Percentiles rank a stretch among this genome's conserved stretches.
phyloP scores from a whole-genome alignment of 2,329 filamentous ascomycete species.

The Blastomyces emzantsi region DNA sequence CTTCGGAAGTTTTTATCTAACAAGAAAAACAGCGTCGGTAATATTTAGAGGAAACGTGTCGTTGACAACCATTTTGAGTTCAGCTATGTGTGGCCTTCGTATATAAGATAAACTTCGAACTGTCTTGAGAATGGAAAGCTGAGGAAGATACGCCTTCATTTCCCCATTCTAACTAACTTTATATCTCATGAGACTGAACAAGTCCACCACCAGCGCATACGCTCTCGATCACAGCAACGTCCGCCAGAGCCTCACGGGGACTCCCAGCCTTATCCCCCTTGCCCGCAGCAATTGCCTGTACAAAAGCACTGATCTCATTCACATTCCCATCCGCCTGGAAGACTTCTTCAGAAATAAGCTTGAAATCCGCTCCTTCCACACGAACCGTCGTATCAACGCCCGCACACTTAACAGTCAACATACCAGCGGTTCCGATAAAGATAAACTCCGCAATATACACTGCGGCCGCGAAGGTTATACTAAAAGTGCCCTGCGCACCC shows the following conservation, averaged over 20 bases:
- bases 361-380: slow-evolving; percentile 39
- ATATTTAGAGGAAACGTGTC: too few species aligned
- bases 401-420: slow-evolving; percentile 37
- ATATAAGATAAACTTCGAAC: too few species aligned
- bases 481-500: slow-evolving; percentile 44
- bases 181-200: not conserved
- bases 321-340: slow-evolving; percentile 34
- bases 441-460: slow-evolving; percentile 42
- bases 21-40: too few species aligned
- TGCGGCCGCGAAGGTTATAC: slow-evolving; percentile 45
- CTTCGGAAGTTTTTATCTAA: too few species aligned
- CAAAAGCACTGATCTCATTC: slow-evolving; percentile 25
- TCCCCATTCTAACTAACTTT: not conserved
- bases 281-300: slow-evolving; percentile 7
- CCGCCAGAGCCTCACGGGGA: slow-evolving; percentile 44
- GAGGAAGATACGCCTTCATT: not conserved
- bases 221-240: slow-evolving; percentile 35
- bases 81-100: too few species aligned
- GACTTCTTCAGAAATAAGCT: slow-evolving; percentile 46
- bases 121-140: too few species aligned
- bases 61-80: too few species aligned
- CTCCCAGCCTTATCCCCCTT: slow-evolving; percentile 25
- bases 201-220: slow-evolving; percentile 28
- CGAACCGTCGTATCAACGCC: slow-evolving; percentile 28
- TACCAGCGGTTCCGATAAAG: slow-evolving; percentile 45